phyloP scores from a whole-genome alignment of 305 asterid species.

The Plantago rigida region DNA sequence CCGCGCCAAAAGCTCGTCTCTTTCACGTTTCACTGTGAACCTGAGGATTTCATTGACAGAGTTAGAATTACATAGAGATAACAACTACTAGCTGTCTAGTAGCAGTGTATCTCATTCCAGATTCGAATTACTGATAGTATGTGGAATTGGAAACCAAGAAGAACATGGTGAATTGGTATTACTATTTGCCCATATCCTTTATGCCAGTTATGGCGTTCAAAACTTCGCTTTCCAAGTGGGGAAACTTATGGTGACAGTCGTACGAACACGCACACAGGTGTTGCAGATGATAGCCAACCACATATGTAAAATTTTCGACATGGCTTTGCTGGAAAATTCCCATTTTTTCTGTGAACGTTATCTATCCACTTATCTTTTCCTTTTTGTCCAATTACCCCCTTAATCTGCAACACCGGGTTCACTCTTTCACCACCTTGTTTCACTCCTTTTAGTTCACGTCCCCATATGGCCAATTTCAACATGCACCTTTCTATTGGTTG shows the following conservation, averaged over 20 bases:
- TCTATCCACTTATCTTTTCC: conserved; percentile 42
- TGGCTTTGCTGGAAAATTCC: conserved; percentile 25
- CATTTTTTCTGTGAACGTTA: conserved; percentile 47
- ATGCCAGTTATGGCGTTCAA: conserved; percentile 18
- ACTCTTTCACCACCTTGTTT: not conserved
- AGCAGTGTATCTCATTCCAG: no score
- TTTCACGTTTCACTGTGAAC: not conserved
- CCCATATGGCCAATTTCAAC: not conserved
- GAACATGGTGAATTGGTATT: no score
- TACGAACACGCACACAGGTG: conserved; percentile 31
- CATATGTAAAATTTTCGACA: conserved; percentile 27
- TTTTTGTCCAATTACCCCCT: conserved; percentile 13
- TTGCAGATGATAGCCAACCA: conserved; percentile 32
- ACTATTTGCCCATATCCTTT: not conserved
- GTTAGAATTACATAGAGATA: no score
- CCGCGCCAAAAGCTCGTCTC: not conserved
- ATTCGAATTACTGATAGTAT: no score
- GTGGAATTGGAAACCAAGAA: no score
- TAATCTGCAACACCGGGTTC: conserved; percentile 2
- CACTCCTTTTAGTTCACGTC: conserved; percentile 22
- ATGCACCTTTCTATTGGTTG: not conserved
- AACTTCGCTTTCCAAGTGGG: conserved; percentile 6
- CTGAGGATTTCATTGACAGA: not conserved
- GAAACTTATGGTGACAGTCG: conserved; percentile 22
- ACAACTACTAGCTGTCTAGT: no score